phyloP scores from a whole-genome alignment of 2,329 filamentous ascomycete genomes.

The Verticillium isaacii region DNA sequence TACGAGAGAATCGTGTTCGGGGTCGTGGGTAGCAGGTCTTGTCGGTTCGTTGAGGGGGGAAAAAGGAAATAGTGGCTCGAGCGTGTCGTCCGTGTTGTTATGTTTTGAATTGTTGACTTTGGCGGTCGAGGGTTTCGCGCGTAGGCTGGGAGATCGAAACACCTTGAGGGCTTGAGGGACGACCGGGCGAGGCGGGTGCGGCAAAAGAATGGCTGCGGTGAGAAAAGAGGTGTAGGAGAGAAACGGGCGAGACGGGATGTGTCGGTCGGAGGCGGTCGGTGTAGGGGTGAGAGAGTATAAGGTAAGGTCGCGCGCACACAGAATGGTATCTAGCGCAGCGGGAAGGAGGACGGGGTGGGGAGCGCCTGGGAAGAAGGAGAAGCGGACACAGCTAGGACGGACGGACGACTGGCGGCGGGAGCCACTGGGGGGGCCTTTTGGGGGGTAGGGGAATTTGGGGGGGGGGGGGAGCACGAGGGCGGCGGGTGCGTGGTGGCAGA shows the following conservation, averaged over 20 bases:
- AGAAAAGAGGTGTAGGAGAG: conserved; percentile 8
- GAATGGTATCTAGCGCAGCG: not conserved
- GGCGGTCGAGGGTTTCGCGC: not conserved
- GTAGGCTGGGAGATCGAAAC: not conserved
- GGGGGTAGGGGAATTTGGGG: not conserved
- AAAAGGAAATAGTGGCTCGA: not conserved
- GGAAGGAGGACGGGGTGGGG: conserved; percentile 11
- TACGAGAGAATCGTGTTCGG: not conserved
- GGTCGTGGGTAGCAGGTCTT: not conserved
- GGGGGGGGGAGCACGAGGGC: not conserved
- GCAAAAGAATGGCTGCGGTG: conserved; percentile 14
- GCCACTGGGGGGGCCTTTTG: not conserved
- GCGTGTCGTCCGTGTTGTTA: not conserved
- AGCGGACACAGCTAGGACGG: conserved; percentile 6
- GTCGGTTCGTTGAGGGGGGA: not conserved
- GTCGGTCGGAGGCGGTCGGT: conserved; percentile 13
- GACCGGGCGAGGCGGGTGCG: conserved; percentile 1
- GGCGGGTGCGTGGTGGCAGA: conserved; percentile 13
- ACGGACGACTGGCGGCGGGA: conserved; percentile 7
- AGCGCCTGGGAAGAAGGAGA: conserved; percentile 6
- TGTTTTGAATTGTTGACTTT: not conserved
- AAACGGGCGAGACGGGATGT: conserved; percentile 7
- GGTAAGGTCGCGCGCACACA: not conserved
- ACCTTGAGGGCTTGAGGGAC: not conserved
- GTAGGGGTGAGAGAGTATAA: conserved; percentile 9